Conservation (phyloP, 345 rosid species). For the Arabidopsis arenosa region DNA sequence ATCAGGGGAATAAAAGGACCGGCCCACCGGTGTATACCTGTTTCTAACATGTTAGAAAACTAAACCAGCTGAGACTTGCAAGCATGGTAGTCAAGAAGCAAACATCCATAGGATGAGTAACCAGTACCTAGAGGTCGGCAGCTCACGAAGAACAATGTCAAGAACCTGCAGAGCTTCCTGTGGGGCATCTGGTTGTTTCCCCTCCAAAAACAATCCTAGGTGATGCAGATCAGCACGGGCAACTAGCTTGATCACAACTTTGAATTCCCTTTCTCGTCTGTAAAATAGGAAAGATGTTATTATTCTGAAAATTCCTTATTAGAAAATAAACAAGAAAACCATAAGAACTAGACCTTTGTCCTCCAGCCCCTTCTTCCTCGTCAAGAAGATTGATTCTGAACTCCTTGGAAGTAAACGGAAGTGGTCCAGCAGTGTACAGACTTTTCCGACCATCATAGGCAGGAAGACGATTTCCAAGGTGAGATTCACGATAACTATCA, state of each 20-base stretch:
- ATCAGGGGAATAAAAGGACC: conserved; percentile 88
- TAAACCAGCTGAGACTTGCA: conserved; percentile 11
- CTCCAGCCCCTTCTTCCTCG: conserved; percentile 86
- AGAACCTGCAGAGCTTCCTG: conserved; percentile 99
- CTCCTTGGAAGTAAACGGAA: conserved; percentile 79
- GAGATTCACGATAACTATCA: conserved; percentile 62
- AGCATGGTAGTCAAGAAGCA: not conserved
- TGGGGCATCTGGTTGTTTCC: conserved; percentile 92
- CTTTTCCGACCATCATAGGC: conserved; percentile 95
- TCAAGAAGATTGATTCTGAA: conserved; percentile 72
- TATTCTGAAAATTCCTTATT: not conserved
- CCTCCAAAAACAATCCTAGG: conserved; percentile 80
- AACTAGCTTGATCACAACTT: conserved; percentile 75
- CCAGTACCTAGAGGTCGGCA: conserved; percentile 70
- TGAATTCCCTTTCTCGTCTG: conserved; percentile 82
- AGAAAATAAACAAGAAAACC: not conserved
- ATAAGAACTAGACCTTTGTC: conserved; percentile 56
- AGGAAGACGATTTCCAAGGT: conserved; percentile 92
- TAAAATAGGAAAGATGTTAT: conserved; percentile 9
- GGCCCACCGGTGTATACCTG: conserved; percentile 88
- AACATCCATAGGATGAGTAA: conserved; percentile 33
- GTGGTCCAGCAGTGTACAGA: conserved; percentile 91
- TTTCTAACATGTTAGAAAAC: conserved; percentile 29
- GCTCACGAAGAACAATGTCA: conserved; percentile 94
- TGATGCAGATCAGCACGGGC: conserved; percentile 95